These are phyloP conservation scores for Arbutus unedo DNA, from an alignment of 148 eudicot species.

Conservation along the genomic window DNA sequence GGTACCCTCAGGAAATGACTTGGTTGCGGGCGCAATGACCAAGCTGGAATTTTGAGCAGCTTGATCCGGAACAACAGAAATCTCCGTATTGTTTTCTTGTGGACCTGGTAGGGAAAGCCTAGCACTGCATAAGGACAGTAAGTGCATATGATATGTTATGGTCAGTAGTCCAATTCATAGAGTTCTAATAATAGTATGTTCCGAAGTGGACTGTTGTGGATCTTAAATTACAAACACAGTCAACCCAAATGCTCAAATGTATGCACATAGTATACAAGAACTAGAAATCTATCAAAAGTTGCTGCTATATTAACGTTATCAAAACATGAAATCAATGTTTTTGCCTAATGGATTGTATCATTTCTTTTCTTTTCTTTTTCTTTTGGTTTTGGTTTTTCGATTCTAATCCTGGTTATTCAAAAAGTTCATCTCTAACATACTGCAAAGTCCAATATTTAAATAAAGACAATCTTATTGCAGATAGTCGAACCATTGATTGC, in stretches of 20 bases:
- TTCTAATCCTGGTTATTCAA: neutral
- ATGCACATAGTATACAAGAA: neutral
- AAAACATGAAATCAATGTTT: neutral
- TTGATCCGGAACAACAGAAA: constrained; percentile 28
- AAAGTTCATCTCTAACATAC: neutral
- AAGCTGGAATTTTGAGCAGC: neutral
- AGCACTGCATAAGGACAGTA: constrained; percentile 48
- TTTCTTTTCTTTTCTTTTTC: neutral
- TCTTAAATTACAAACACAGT: neutral
- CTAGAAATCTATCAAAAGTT: neutral
- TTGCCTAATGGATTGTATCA: neutral
- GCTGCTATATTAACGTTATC: neutral
- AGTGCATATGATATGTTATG: constrained; percentile 11
- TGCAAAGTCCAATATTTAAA: neutral
- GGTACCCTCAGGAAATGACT: too few relatives aligned
- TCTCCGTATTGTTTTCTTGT: constrained; percentile 63
- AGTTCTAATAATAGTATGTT: neutral
- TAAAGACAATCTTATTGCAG: neutral
- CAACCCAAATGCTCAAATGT: neutral
- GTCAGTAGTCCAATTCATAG: neutral
- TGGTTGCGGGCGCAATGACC: constrained; percentile 3
- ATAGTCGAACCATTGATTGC: neutral
- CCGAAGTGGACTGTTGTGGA: neutral
- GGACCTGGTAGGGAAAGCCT: constrained; percentile 86
- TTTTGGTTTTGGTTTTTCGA: neutral